Conservation (phyloP, 73 alveolate species). For the Blepharisma stoltei region DNA sequence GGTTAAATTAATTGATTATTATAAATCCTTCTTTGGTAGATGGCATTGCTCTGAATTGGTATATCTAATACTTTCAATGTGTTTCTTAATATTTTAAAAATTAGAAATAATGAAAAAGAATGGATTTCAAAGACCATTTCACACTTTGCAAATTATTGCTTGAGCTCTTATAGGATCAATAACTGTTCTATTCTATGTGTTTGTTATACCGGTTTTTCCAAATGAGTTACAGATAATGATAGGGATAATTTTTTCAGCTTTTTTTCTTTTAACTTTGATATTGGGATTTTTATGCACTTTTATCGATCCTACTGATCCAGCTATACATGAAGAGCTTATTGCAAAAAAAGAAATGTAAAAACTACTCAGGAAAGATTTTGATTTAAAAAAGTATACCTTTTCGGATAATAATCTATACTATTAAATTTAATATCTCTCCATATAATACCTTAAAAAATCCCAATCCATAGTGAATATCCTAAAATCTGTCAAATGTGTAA, state of each 20-base stretch:
- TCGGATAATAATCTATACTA: no score
- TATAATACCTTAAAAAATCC: no score
- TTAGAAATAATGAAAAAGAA: constrained; percentile 23
- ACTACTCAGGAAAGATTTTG: constrained; percentile 3
- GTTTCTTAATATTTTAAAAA: no score
- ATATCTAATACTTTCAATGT: no score
- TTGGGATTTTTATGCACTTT: constrained; percentile 28
- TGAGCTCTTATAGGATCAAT: constrained; percentile 31
- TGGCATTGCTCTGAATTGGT: no score
- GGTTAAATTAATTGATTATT: no score
- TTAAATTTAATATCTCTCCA: no score
- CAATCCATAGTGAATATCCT: no score
- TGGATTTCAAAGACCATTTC: constrained; percentile 50
- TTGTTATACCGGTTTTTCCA: not conserved
- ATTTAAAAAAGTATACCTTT: constrained; percentile 4
- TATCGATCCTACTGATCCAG: constrained; percentile 19
- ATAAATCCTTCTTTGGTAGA: no score
- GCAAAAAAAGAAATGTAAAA: constrained; percentile 5
- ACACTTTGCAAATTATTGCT: constrained; percentile 32
- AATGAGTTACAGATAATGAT: not conserved
- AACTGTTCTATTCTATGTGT: not conserved
- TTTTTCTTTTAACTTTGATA: not conserved
- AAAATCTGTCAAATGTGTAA: constrained; percentile 19
- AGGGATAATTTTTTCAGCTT: constrained; percentile 18
- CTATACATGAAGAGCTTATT: not conserved